Conservation (phyloP, 805 yeast species). For the Yarrowia sp. region DNA sequence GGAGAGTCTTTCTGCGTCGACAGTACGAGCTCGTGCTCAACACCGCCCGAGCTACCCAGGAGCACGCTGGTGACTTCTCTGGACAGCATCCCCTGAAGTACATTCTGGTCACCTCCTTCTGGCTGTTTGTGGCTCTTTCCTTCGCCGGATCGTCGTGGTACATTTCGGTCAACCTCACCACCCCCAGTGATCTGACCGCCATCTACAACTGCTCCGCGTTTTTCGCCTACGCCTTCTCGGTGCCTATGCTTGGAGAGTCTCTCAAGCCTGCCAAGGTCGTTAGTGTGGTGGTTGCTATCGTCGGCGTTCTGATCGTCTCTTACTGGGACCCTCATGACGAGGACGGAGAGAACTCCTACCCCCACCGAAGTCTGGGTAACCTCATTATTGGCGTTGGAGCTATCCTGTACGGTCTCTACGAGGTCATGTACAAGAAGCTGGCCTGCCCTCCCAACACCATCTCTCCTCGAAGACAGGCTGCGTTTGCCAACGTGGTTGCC, state of each 20-base stretch:
- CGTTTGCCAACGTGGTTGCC: slow-evolving; percentile 77
- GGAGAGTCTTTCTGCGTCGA: slow-evolving; percentile 29
- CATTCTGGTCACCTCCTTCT: slow-evolving; percentile 45
- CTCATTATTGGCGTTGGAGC: slow-evolving; percentile 71
- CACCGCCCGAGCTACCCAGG: slow-evolving; percentile 28
- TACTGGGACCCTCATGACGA: slow-evolving; percentile 42
- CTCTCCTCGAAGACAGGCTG: slow-evolving; percentile 64
- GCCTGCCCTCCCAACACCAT: slow-evolving; percentile 74
- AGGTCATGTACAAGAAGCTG: slow-evolving; percentile 72
- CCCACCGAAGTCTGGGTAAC: slow-evolving; percentile 67
- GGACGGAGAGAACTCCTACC: slow-evolving; percentile 40
- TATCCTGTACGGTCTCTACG: slow-evolving; percentile 74
- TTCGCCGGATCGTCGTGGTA: slow-evolving; percentile 85
- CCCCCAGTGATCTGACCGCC: slow-evolving; percentile 85
- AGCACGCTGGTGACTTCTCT: slow-evolving; percentile 35
- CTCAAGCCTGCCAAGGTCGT: slow-evolving; percentile 60
- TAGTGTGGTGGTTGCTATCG: slow-evolving; percentile 68
- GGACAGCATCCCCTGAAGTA: slow-evolving; percentile 43
- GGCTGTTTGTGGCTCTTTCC: slow-evolving; percentile 59
- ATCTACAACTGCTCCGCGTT: slow-evolving; percentile 88
- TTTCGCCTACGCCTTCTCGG: slow-evolving; percentile 80
- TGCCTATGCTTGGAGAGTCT: slow-evolving; percentile 65
- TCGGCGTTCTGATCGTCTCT: slow-evolving; percentile 77
- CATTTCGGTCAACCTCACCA: slow-evolving; percentile 73
- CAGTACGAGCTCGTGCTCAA: slow-evolving; percentile 33